Evolutionary conservation across 1,139 yeast genomes (phyloP), one percentile per base, ranked within the genome.

Genomic region (Yamadazyma conglobata): DNA sequence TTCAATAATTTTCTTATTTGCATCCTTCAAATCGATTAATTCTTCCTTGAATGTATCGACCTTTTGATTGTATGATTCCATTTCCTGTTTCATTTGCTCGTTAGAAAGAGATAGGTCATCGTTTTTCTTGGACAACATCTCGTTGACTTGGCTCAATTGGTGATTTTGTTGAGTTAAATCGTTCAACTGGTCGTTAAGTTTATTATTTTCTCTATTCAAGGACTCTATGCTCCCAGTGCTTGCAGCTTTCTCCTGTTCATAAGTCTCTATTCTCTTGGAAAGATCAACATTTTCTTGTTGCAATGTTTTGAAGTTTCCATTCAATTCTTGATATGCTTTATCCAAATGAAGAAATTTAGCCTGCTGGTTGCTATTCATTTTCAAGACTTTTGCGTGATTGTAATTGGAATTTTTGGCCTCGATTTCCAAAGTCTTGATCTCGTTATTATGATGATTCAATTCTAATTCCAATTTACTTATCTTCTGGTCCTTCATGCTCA

Each of bases 191-290:
- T 30, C 30, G 15, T 32, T 35, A 15, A 35, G 19, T 24, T 32
- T 35, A 14, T 35, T 32, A 16, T 32, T 35, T 19, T 35, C 38
- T 16, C 32, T 35, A 14, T 35, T 35, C 24, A 31, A 27, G 4
- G 19, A 25, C 4, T 18, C 31, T 10, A 19, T 32, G 21, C 24
- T 21, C 13, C 15, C 27, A 7, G 28, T 30, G 10, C 24, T 12
- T 11, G 23, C 22, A 7, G 19, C 14, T 4, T 22, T 12, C 5
- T 28, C 29, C 8, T 21, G 20, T 14, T 18, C n/a, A 7, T n/a
- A 13, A 6, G 19, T 22, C 10, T 25, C 26, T 16, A 29, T 15
- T n/a, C 7, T 21, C 15, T 10, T 21, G 15, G 10, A 15, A 7
- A 23, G 10, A 8, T 9, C 9, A 10, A 3, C 20, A 5, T 6